Conservation (phyloP, 2,329 filamentous ascomycete genomes). For the Penicillium italicum region DNA sequence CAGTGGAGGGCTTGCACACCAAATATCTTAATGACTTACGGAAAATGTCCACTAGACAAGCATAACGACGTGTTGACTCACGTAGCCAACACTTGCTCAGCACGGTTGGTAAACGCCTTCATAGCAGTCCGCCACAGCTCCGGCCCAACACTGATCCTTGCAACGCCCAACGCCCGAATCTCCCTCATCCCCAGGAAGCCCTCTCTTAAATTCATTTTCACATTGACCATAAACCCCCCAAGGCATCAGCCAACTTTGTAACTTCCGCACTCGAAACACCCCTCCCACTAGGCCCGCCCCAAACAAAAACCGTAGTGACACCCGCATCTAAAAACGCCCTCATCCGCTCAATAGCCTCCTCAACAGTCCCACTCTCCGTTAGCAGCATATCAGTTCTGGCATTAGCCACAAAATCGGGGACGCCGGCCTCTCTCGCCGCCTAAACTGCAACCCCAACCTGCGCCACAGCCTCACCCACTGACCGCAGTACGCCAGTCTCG, state of each 20-base stretch:
- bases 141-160: slow-evolving; percentile 55
- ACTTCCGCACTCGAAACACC: slow-evolving; percentile 48
- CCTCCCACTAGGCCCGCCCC: slow-evolving; percentile 50
- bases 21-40: neutral
- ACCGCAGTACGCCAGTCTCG: slow-evolving; percentile 38
- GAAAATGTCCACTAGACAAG: neutral
- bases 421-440: slow-evolving; percentile 44
- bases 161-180: slow-evolving; percentile 50
- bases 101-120: slow-evolving; percentile 27
- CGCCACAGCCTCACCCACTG: slow-evolving; percentile 46
- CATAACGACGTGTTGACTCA: neutral
- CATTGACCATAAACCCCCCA: slow-evolving; percentile 51
- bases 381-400: slow-evolving; percentile 53
- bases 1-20: neutral
- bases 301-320: slow-evolving; percentile 59
- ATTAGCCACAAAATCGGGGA: slow-evolving; percentile 56
- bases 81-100: slow-evolving; percentile 23
- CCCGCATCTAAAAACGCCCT: slow-evolving; percentile 57
- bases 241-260: slow-evolving; percentile 45
- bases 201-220: slow-evolving; percentile 43
- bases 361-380: slow-evolving; percentile 41
- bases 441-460: slow-evolving; percentile 41
- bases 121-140: slow-evolving; percentile 45
- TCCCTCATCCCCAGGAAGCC: slow-evolving; percentile 44
- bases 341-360: slow-evolving; percentile 53